These are phyloP conservation scores for Catenaria anguillulae DNA, from an alignment of 371 early-diverging fungal genomes.

Conservation along the genomic window DNA sequence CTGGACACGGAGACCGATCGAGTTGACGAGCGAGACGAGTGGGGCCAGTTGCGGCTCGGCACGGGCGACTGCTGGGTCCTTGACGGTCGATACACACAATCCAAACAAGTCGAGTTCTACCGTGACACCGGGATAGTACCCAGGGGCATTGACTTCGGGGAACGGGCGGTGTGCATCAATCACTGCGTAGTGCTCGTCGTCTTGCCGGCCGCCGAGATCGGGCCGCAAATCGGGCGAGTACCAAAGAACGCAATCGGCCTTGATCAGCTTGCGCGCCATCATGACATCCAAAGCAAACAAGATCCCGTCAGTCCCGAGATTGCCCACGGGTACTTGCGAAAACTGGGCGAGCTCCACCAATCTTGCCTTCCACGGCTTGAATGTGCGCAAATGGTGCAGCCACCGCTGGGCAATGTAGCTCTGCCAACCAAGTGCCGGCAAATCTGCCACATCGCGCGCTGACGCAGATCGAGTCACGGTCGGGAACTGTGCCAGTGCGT, in stretches of 20 bases:
- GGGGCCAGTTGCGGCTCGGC: not conserved
- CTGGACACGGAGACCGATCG: too few relatives aligned
- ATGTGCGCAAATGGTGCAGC: conserved; percentile 50
- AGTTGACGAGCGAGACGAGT: not conserved
- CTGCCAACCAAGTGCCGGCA: conserved; percentile 80
- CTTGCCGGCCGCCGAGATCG: conserved; percentile 81
- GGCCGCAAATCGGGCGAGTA: conserved; percentile 64
- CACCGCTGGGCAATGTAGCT: conserved; percentile 45
- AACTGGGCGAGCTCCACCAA: conserved; percentile 62
- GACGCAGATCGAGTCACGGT: not conserved
- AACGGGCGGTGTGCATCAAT: conserved; percentile 24
- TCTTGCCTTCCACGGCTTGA: conserved; percentile 55
- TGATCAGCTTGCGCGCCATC: conserved; percentile 57
- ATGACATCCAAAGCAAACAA: conserved; percentile 66
- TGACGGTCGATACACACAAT: conserved; percentile 61
- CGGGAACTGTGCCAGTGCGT: not conserved
- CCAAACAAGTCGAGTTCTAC: conserved; percentile 68
- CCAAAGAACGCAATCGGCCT: conserved; percentile 75
- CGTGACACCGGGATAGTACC: conserved; percentile 59
- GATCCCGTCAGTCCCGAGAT: conserved; percentile 63
- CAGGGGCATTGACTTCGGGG: conserved; percentile 58
- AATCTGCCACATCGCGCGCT: conserved; percentile 8
- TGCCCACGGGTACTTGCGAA: conserved; percentile 77
- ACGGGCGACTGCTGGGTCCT: not conserved
- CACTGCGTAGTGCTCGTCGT: conserved; percentile 49